Evolutionary conservation across 352 stramenopile species (phyloP), one percentile per base, ranked within the genome.

Genomic region (Paralagenidium karlingii): DNA sequence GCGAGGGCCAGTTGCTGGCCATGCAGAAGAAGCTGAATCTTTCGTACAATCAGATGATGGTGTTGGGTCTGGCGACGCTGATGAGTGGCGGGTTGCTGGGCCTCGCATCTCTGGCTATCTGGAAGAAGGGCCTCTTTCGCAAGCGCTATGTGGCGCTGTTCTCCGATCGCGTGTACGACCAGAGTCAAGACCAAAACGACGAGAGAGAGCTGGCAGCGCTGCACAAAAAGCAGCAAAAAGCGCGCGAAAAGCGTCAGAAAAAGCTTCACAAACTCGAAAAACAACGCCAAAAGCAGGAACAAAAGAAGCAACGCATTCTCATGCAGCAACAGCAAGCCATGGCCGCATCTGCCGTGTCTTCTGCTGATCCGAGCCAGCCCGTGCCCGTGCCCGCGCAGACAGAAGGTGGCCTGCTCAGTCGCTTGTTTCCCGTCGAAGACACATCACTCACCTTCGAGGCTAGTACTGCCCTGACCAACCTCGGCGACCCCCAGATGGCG

Each of bases 101-200:
- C 42, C 43, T 82, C 42, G 73, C 68, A 3, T 70, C 67, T 29
- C 69, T 82, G 34, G 70, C 83, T 38, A 63, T 83, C 24, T 82
- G 67, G 68, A 58, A 66, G 30, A 80, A 76, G 27, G 73, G 68
- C 1, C 51, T 80, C 7, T 64, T 86, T 37, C 73, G 73, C 20
- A 82, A 83, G 39, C 68, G 68, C 13, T 86, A 86, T 47, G 68
- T 69, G 3, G 73, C 73, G 24, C 45, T 86, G 11, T 71, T 80
- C 37, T 73, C 68, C 0, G 49, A 73, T 30, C 51, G 74, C 8
- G 55, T 79, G 15, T 79, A 79, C 52, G 11, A n/a, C n/a, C n/a
- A n/a, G n/a, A n/a, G n/a, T n/a, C n/a, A n/a, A n/a, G n/a, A n/a
- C 28, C 11, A n/a, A n/a, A n/a, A n/a, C n/a, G 66, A 53, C 11